Evolutionary conservation across 768 basidiomycete genomes (phyloP).

Genomic region (Mycena olivaceomarginata): DNA sequence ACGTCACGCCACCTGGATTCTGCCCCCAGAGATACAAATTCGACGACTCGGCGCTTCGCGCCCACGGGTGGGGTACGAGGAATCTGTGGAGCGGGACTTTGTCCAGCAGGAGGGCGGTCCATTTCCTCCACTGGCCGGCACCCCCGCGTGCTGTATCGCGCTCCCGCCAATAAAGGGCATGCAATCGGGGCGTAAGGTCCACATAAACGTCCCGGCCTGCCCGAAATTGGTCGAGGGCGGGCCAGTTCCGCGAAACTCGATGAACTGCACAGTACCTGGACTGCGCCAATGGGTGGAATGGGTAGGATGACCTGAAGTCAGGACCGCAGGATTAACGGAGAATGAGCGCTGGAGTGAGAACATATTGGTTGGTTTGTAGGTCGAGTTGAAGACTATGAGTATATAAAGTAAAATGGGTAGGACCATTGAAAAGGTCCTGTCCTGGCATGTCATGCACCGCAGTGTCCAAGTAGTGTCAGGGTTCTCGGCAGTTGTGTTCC

Average conservation of each 20-base stretch:
- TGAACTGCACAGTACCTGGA: conserved; percentile 45
- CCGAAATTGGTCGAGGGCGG: conserved; percentile 49
- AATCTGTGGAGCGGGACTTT: conserved; percentile 26
- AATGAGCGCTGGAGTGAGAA: conserved; percentile 31
- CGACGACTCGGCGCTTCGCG: conserved; percentile 24
- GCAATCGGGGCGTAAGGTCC: conserved; percentile 37
- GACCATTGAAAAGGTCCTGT: too few relatives aligned
- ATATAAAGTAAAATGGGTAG: too few relatives aligned
- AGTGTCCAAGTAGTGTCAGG: too few relatives aligned
- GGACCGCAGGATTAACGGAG: conserved; percentile 17
- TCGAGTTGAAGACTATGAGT: too few relatives aligned
- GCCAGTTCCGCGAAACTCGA: conserved; percentile 51
- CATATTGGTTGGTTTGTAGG: conserved; percentile 4
- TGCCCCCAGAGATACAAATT: conserved; percentile 40
- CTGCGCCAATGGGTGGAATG: neutral
- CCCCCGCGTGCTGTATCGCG: conserved; percentile 14
- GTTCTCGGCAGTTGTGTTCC: too few relatives aligned
- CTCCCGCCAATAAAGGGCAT: conserved; percentile 38
- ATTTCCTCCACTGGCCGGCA: conserved; percentile 29
- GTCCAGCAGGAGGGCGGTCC: conserved; percentile 31
- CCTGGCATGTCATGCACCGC: too few relatives aligned
- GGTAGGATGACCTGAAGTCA: conserved; percentile 33
- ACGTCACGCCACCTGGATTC: conserved; percentile 36
- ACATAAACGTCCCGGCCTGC: conserved; percentile 50
- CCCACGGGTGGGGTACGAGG: conserved; percentile 39